Percentiles rank a stretch among this genome's conserved stretches.
Evolutionary conservation across 768 basidiomycete species (phyloP).

Genomic region (Pisolithus sp.): DNA sequence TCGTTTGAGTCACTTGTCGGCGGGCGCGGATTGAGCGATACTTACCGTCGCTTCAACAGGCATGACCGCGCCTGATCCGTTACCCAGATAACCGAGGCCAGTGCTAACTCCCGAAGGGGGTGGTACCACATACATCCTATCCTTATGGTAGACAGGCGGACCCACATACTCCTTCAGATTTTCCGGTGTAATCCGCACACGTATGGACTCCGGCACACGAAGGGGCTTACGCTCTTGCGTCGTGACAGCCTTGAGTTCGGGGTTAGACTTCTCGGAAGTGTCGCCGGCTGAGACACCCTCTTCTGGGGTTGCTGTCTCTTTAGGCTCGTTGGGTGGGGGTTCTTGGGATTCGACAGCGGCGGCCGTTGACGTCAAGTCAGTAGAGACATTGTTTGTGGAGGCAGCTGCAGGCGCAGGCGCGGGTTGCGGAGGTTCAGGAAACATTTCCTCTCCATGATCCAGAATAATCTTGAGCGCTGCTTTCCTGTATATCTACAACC

Average conservation of each 20-base stretch:
- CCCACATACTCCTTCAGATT: conserved; percentile 97
- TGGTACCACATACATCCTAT: conserved; percentile 73
- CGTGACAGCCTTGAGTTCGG: conserved; percentile 53
- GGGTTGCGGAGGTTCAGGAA: conserved; percentile 59
- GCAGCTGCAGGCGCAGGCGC: conserved; percentile 10
- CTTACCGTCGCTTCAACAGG: conserved; percentile 89
- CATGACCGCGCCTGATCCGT: conserved; percentile 95
- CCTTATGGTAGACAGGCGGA: conserved; percentile 91
- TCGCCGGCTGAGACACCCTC: conserved; percentile 12
- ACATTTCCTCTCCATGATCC: conserved; percentile 80
- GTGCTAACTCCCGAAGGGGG: conserved; percentile 93
- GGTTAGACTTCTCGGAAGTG: background rate
- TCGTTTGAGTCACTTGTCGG: conserved; percentile 1
- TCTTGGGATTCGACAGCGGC: conserved; percentile 48
- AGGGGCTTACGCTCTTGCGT: conserved; percentile 77
- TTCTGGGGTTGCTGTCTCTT: conserved; percentile 7
- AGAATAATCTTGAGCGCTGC: conserved; percentile 87
- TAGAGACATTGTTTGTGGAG: background rate
- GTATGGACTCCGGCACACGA: conserved; percentile 69
- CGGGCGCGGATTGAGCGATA: conserved; percentile 6
- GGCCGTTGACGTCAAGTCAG: conserved; percentile 9
- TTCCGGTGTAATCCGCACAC: conserved; percentile 75
- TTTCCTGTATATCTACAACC: conserved; percentile 84
- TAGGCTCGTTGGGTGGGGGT: conserved; percentile 35
- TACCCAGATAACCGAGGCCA: conserved; percentile 92